Evolutionary conservation across 1,284 basidiomycete genomes (phyloP).

Genomic region (Ustilago shanxiensis): DNA sequence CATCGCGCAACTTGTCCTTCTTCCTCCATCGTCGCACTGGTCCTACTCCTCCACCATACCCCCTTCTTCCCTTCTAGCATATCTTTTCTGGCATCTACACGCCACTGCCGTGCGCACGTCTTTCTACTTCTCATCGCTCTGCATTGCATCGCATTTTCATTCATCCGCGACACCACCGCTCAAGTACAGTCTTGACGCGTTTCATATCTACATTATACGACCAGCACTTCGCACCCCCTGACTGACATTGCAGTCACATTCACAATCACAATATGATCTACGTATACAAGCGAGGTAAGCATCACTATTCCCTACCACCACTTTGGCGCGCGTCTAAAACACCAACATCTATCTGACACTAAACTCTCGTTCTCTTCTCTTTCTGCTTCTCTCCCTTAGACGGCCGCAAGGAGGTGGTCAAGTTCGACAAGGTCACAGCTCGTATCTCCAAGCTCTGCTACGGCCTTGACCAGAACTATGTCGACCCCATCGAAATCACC

Average conservation of each 20-base stretch:
- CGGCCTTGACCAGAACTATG: conserved; percentile 91
- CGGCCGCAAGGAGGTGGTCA: conserved; percentile 68
- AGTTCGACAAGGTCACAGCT: conserved; percentile 73
- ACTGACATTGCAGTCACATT: conserved; percentile 11
- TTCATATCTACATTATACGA: conserved; percentile 15
- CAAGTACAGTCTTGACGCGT: conserved; percentile 4
- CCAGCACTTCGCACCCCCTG: conserved; percentile 14
- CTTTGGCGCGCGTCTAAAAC: background rate
- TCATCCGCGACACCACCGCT: conserved; percentile 18
- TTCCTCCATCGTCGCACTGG: conserved; percentile 44
- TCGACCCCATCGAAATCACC: conserved; percentile 87
- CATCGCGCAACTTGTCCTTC: conserved; percentile 18
- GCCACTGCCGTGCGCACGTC: conserved; percentile 25
- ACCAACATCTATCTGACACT: conserved; percentile 15
- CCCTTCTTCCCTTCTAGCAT: conserved; percentile 9
- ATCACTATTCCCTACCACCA: too few relatives aligned
- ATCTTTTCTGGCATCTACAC: conserved; percentile 11
- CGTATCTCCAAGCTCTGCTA: conserved; percentile 96
- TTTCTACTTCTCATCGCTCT: background rate
- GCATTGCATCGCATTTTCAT: conserved; percentile 6
- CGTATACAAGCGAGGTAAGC: conserved; percentile 69
- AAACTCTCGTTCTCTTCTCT: background rate
- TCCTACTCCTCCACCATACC: conserved; percentile 18
- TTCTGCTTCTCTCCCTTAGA: conserved; percentile 33
- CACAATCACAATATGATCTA: conserved; percentile 61